phyloP scores from a whole-genome alignment of 1,284 basidiomycete species.

The Austroboletus niveus region DNA sequence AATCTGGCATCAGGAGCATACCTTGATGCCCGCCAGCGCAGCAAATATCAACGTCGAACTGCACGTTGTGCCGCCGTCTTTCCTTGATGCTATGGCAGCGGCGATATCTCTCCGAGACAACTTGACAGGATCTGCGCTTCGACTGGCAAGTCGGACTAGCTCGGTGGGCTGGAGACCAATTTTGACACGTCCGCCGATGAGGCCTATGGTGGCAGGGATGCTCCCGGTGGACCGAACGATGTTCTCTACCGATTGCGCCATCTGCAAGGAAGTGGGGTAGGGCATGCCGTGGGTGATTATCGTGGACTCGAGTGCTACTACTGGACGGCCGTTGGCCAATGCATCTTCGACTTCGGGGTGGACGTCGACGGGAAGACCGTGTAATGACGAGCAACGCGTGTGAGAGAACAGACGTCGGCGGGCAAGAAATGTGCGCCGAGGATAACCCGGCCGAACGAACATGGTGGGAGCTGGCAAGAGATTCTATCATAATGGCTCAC shows the following conservation, averaged over 20 bases:
- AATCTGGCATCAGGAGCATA: conserved; percentile 22
- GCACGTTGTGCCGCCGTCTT: conserved; percentile 90
- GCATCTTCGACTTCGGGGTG: conserved; percentile 82
- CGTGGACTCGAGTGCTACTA: conserved; percentile 83
- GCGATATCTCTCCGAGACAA: conserved; percentile 88
- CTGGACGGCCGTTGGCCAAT: conserved; percentile 52
- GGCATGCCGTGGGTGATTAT: conserved; percentile 93
- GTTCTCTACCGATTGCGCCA: conserved; percentile 71
- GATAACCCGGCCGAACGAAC: too few relatives aligned
- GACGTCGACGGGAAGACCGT: conserved; percentile 54
- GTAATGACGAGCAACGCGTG: not conserved
- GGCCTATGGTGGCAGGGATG: conserved; percentile 88
- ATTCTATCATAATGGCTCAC: conserved; percentile 15
- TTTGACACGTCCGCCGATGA: conserved; percentile 83
- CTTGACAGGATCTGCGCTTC: conserved; percentile 59
- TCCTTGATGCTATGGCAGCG: conserved; percentile 64
- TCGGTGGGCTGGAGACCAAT: conserved; percentile 75
- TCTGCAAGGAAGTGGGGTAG: conserved; percentile 74
- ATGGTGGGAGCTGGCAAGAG: too few relatives aligned
- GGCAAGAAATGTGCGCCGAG: too few relatives aligned
- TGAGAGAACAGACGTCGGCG: conserved; percentile 8
- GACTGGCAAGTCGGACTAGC: conserved; percentile 72
- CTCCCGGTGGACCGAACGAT: conserved; percentile 79
- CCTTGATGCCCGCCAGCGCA: conserved; percentile 80
- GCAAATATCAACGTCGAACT: conserved; percentile 86